These are phyloP conservation scores for Fusarium fujikuroi DNA, from an alignment of 2,329 filamentous ascomycete species.

Conservation along the genomic window DNA sequence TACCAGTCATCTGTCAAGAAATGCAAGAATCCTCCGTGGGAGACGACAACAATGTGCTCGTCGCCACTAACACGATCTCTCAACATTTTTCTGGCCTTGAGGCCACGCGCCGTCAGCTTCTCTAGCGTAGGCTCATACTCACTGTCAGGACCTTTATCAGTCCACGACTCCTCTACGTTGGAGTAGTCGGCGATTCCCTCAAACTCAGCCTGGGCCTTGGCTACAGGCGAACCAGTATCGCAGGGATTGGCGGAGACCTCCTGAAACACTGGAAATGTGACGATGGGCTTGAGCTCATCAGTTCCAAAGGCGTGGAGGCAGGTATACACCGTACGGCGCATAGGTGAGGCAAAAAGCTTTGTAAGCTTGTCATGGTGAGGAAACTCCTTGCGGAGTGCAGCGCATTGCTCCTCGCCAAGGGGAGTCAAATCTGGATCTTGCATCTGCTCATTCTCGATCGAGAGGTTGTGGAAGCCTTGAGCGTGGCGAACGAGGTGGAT, in stretches of 20 bases:
- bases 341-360: constrained; percentile 79
- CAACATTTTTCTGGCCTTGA: constrained; percentile 69
- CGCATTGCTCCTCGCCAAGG: constrained; percentile 81
- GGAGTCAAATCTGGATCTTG: constrained; percentile 83
- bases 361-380: constrained; percentile 73
- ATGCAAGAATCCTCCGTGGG: constrained; percentile 86
- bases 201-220: constrained; percentile 70
- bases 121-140: constrained; percentile 59
- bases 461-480: constrained; percentile 85
- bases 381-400: constrained; percentile 69
- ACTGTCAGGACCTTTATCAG: constrained; percentile 65
- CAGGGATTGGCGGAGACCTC: constrained; percentile 80
- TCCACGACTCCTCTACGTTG: constrained; percentile 75
- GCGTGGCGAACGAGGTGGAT: constrained; percentile 79
- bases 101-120: constrained; percentile 70
- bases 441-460: constrained; percentile 73
- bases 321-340: constrained; percentile 84
- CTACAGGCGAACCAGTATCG: constrained; percentile 74
- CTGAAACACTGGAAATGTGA: constrained; percentile 79
- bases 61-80: constrained; percentile 61
- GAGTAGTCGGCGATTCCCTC: constrained; percentile 70
- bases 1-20: constrained; percentile 86
- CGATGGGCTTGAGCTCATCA: constrained; percentile 58
- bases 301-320: constrained; percentile 75
- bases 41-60: constrained; percentile 77